Conservation (phyloP, 192 early-diverging fungal species). For the Phlyctochytrium arcticum region DNA sequence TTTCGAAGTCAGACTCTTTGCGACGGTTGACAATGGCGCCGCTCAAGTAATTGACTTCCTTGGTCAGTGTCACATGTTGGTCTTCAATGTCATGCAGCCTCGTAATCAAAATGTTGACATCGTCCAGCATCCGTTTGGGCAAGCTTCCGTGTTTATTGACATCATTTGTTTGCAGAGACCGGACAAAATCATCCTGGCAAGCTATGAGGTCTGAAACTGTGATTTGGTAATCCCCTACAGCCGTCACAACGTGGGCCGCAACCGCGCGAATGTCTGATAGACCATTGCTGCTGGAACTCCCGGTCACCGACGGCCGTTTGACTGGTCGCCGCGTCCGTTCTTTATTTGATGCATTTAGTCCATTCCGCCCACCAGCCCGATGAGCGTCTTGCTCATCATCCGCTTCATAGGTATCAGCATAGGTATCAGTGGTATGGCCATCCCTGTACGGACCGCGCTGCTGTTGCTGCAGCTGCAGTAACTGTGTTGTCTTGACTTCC, state of each 20-base stretch:
- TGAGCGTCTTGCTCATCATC: slow-evolving; percentile 6
- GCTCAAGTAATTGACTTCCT: slow-evolving; percentile 16
- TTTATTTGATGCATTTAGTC: too few species aligned
- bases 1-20: background rate
- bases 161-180: background rate
- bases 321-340: slow-evolving; percentile 8
- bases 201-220: slow-evolving; percentile 11
- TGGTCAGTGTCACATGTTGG: slow-evolving; percentile 12
- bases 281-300: background rate
- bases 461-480: background rate
- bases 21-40: background rate
- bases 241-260: slow-evolving; percentile 12
- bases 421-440: background rate
- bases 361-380: background rate
- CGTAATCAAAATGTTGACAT: slow-evolving; percentile 25
- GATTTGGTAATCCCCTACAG: slow-evolving; percentile 28
- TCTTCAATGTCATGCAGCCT: slow-evolving; percentile 23
- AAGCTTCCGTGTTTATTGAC: background rate
- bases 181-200: slow-evolving; percentile 21
- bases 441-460: background rate
- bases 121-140: slow-evolving; percentile 21
- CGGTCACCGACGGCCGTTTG: background rate
- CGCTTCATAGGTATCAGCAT: slow-evolving; percentile 8
- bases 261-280: slow-evolving; percentile 3
- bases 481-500: slow-evolving; percentile 14